These are phyloP conservation scores for Arthrobotrys megalospora DNA, from an alignment of 2,329 filamentous ascomycete species.

Conservation along the genomic window DNA sequence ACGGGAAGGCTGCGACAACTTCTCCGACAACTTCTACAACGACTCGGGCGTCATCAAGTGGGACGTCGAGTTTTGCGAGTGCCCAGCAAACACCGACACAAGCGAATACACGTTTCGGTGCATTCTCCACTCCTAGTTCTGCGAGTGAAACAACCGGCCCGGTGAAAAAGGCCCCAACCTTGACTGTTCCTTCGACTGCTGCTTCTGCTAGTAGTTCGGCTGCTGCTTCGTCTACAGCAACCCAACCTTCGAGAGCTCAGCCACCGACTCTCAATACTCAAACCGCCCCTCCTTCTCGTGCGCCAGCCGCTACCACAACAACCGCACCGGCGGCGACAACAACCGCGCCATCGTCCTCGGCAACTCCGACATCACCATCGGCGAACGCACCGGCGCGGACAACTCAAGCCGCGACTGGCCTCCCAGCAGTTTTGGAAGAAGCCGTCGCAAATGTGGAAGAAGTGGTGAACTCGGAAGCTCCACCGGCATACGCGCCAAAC, in stretches of 20 bases:
- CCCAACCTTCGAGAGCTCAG: constrained; percentile 21
- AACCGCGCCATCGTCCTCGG: constrained; percentile 8
- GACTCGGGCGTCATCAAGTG: constrained; percentile 1
- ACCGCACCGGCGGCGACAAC: constrained; percentile 18
- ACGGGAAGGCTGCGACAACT: constrained; percentile 9
- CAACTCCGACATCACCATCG: constrained; percentile 46
- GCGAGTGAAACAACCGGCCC: background rate
- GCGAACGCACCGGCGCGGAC: constrained; percentile 37
- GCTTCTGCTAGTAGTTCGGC: background rate
- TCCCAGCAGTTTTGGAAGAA: constrained; percentile 51
- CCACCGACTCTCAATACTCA: constrained; percentile 36
- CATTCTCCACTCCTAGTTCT: background rate
- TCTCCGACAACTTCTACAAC: background rate
- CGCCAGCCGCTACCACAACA: constrained; percentile 9
- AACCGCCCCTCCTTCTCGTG: constrained; percentile 17
- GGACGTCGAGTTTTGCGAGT: background rate
- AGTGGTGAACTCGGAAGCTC: constrained; percentile 43
- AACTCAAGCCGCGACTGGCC: constrained; percentile 42
- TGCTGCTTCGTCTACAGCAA: constrained; percentile 15
- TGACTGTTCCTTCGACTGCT: background rate
- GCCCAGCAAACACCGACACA: background rate
- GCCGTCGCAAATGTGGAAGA: constrained; percentile 59
- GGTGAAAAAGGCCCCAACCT: background rate
- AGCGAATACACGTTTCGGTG: background rate
- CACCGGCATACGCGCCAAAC: constrained; percentile 55